These are phyloP conservation scores for Lactarius sp. DNA, from an alignment of 768 basidiomycete species.

Conservation along the genomic window DNA sequence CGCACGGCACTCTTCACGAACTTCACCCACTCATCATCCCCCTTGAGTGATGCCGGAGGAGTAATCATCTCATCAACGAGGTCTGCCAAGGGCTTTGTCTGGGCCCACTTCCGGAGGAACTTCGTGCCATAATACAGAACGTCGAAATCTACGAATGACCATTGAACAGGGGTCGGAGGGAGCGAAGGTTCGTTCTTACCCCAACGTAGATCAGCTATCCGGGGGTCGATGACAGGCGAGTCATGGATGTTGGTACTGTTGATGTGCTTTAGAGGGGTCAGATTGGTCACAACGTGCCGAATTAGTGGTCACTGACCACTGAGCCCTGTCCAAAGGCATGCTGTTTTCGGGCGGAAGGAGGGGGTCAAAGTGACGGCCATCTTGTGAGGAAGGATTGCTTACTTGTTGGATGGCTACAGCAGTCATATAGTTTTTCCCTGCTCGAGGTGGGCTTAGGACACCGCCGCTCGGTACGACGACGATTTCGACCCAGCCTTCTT, in stretches of 20 bases:
- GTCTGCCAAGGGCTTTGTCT: conserved; percentile 16
- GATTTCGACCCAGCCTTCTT: conserved; percentile 23
- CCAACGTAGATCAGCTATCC: conserved; percentile 20
- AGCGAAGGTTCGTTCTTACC: conserved; percentile 5
- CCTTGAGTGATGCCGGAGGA: conserved; percentile 15
- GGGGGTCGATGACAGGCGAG: conserved; percentile 18
- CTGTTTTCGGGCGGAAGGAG: not conserved
- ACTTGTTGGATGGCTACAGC: conserved; percentile 25
- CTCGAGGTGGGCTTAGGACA: conserved; percentile 12
- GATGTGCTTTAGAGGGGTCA: conserved; percentile 16
- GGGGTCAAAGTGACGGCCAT: not conserved
- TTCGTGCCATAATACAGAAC: conserved; percentile 20
- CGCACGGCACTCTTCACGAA: conserved; percentile 18
- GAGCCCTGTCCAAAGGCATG: conserved; percentile 22
- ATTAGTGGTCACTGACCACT: conserved; percentile 11
- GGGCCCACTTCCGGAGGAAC: conserved; percentile 22
- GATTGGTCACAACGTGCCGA: not conserved
- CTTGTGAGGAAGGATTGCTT: not conserved
- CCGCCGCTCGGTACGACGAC: conserved; percentile 23
- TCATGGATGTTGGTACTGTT: conserved; percentile 17
- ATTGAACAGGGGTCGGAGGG: not conserved
- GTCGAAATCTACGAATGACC: conserved; percentile 13
- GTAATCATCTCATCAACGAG: conserved; percentile 16
- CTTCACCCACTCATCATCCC: conserved; percentile 17
- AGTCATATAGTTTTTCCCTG: conserved; percentile 19